These are phyloP conservation scores for Aspergillus intermedius DNA, from an alignment of 2,329 filamentous ascomycete genomes.

Conservation along the genomic window DNA sequence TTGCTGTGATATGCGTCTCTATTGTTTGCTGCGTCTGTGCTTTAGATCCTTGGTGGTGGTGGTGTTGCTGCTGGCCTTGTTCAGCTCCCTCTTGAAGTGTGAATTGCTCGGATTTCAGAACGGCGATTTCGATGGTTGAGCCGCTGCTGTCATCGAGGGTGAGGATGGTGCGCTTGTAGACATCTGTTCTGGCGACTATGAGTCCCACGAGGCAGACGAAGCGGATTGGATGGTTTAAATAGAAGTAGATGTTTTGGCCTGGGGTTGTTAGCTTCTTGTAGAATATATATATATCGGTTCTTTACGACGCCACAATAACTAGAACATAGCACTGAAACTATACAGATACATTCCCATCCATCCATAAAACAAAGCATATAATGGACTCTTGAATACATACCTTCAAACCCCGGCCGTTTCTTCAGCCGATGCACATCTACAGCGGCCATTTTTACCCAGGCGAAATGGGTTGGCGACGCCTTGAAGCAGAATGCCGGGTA, in stretches of 20 bases:
- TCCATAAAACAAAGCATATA: background rate
- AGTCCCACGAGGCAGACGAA: constrained; percentile 67
- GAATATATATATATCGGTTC: background rate
- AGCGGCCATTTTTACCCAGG: constrained; percentile 57
- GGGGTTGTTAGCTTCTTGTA: background rate
- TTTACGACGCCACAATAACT: background rate
- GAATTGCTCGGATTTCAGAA: constrained; percentile 25
- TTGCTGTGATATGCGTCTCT: constrained; percentile 18
- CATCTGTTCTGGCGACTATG: constrained; percentile 56
- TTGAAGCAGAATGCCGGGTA: constrained; percentile 57
- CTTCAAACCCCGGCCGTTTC: constrained; percentile 45
- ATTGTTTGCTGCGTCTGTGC: constrained; percentile 10
- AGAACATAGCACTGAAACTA: too few relatives aligned
- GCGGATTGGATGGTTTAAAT: constrained; percentile 67
- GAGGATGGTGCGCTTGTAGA: constrained; percentile 47
- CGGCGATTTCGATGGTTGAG: constrained; percentile 50
- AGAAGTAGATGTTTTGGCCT: constrained; percentile 57
- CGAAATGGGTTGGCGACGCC: constrained; percentile 54
- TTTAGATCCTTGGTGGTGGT: constrained; percentile 29
- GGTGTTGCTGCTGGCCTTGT: background rate
- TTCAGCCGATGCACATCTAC: constrained; percentile 50
- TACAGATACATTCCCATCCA: background rate
- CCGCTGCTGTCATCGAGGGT: constrained; percentile 58
- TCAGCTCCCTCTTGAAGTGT: background rate
- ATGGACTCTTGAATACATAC: constrained; percentile 26